phyloP scores from a whole-genome alignment of 495 filamentous ascomycete species.

The Hypoxylon intermedium region DNA sequence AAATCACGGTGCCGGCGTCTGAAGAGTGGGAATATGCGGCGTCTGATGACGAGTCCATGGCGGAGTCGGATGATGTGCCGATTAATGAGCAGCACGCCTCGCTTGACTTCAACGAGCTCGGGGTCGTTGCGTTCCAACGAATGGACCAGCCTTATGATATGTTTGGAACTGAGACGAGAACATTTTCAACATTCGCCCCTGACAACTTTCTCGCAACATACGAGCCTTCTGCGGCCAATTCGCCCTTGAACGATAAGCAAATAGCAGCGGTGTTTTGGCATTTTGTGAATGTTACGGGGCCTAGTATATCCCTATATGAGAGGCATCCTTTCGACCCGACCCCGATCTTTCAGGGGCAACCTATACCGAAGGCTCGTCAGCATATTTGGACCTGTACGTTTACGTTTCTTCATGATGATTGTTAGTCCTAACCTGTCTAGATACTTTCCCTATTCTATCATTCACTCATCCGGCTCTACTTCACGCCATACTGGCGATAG shows the following conservation, averaged over 20 bases:
- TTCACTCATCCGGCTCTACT: conserved; percentile 84
- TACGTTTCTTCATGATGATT: not conserved
- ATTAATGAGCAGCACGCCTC: conserved; percentile 38
- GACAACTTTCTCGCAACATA: conserved; percentile 79
- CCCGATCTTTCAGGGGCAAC: conserved; percentile 68
- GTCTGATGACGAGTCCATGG: conserved; percentile 58
- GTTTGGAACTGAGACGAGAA: conserved; percentile 49
- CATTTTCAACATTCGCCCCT: conserved; percentile 50
- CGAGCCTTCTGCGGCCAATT: conserved; percentile 72
- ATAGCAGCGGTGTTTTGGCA: conserved; percentile 90
- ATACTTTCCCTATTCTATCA: conserved; percentile 84
- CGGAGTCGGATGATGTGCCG: conserved; percentile 33
- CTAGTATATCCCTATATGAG: conserved; percentile 87
- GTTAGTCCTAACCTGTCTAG: conserved; percentile 35
- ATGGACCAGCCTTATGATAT: conserved; percentile 42
- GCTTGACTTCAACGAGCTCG: conserved; percentile 49
- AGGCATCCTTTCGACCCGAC: conserved; percentile 80
- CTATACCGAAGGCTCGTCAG: conserved; percentile 72
- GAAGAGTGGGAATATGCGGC: conserved; percentile 50
- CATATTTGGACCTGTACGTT: conserved; percentile 77
- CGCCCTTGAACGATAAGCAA: conserved; percentile 80
- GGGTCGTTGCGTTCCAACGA: conserved; percentile 47
- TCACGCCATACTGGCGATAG: conserved; percentile 89
- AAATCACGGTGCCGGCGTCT: not conserved
- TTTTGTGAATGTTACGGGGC: conserved; percentile 89